Base-by-base conservation (phyloP, 441 rosid species). In the Euphorbia schlechtendalii region DNA sequence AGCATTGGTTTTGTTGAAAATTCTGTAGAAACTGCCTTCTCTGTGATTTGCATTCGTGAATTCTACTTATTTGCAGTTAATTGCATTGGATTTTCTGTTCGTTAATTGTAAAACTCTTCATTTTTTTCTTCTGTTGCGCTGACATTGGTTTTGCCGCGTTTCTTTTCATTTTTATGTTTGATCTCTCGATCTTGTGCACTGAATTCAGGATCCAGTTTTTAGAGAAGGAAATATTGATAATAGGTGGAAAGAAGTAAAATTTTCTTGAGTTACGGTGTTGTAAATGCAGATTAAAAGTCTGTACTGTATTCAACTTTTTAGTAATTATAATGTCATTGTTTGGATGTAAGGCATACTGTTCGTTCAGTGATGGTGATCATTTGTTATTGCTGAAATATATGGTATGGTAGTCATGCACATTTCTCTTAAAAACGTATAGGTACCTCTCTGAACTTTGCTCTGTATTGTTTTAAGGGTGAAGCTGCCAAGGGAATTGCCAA, bases 401-500 rank as follows among this genome's bases (percentile, higher is more conserved):
- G n/a, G n/a, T 54, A 7, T 40, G 25, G 68, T 25, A 41, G n/a
- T 38, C 59, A 51, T 52, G 38, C 65, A 25, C 52, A 24, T 68
- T 41, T 68, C 30, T 60, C 71, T 59, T 60, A n/a, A 24, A 34
- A 34, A 30, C 36, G 14, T 56, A n/a, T 46, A 46, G 63, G 40
- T 63, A 46, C 56, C 21, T 62, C 56, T 79, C 78, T 70, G 76
- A 71, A 76, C 65, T 63, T 73, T 80, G 25, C 53, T 76, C 21
- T 65, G 65, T 78, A 68, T 78, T 70, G 64, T 71, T 80, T 83
- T 38, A 80, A 94, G 98, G 96, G 83, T 74, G 87, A 67, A 69
- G 84, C 78, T 67, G 80, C 83, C 1, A 82, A 80, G 84, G 86
- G 81, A 71, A 84, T 91, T 65, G 74, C 87, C 5, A 82, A 82